These are phyloP conservation scores for Pilobolus umbonatus DNA, from an alignment of 192 early-diverging fungal species.

Conservation along the genomic window DNA sequence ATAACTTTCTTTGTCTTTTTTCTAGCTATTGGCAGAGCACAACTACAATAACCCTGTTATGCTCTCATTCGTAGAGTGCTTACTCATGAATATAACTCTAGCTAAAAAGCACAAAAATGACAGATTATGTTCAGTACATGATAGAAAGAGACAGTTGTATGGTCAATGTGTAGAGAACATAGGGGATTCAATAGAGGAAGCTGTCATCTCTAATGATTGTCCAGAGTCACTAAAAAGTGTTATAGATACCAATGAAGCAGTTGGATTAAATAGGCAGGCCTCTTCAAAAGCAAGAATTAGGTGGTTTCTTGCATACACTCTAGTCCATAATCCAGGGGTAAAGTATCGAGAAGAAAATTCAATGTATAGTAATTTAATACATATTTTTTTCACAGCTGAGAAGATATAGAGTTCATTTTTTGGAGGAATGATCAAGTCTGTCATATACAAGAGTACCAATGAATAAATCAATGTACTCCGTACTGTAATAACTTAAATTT, in stretches of 20 bases:
- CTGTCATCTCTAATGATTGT: too few relatives aligned
- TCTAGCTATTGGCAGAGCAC: constrained; percentile 29
- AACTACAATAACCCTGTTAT: constrained; percentile 34
- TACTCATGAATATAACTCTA: constrained; percentile 4
- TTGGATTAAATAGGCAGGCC: too few relatives aligned
- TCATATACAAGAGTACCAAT: too few relatives aligned
- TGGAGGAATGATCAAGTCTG: too few relatives aligned
- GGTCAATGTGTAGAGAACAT: too few relatives aligned
- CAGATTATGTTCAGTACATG: constrained; percentile 10
- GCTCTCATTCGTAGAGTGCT: constrained; percentile 22
- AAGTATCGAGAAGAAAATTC: background rate
- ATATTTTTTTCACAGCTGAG: too few relatives aligned
- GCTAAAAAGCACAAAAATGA: background rate
- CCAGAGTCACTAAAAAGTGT: too few relatives aligned
- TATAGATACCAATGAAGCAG: too few relatives aligned
- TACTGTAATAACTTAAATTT: too few relatives aligned
- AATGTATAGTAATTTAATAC: background rate
- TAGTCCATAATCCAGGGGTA: constrained; percentile 31
- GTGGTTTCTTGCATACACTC: constrained; percentile 32
- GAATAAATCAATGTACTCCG: too few relatives aligned
- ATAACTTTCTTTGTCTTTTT: constrained; percentile 1
- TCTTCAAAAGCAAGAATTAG: constrained; percentile 17
- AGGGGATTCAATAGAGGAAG: too few relatives aligned
- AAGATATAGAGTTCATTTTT: too few relatives aligned
- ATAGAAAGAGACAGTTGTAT: constrained; percentile 6